These are phyloP conservation scores for Penicillium antarcticum DNA, from an alignment of 495 filamentous ascomycete genomes.

Conservation along the genomic window DNA sequence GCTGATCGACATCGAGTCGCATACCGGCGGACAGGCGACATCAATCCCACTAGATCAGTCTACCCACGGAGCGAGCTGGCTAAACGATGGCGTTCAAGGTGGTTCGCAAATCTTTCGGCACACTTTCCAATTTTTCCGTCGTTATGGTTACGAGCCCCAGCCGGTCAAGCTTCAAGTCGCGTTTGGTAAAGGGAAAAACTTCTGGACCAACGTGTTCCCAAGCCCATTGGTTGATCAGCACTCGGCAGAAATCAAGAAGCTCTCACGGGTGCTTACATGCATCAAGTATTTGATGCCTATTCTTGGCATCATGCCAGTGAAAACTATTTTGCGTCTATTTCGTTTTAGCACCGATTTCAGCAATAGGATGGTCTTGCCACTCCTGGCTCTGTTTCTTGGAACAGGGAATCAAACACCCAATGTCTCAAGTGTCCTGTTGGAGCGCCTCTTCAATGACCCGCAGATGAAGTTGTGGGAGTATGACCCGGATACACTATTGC, in stretches of 20 bases:
- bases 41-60: slow-evolving; percentile 69
- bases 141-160: slow-evolving; percentile 63
- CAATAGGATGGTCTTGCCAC: slow-evolving; percentile 67
- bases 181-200: slow-evolving; percentile 73
- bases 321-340: slow-evolving; percentile 64
- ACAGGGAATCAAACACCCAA: slow-evolving; percentile 78
- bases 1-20: slow-evolving; percentile 62
- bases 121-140: slow-evolving; percentile 73
- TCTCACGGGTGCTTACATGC: slow-evolving; percentile 61
- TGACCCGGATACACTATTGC: slow-evolving; percentile 62
- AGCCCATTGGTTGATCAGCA: slow-evolving; percentile 62
- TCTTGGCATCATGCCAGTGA: slow-evolving; percentile 72
- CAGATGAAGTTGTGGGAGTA: slow-evolving; percentile 77
- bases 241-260: slow-evolving; percentile 62
- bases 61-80: slow-evolving; percentile 67
- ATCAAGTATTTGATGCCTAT: slow-evolving; percentile 68
- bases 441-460: slow-evolving; percentile 70
- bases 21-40: slow-evolving; percentile 79
- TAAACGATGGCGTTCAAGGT: slow-evolving; percentile 84
- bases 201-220: slow-evolving; percentile 83
- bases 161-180: slow-evolving; percentile 75
- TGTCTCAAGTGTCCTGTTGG: slow-evolving; percentile 70
- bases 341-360: slow-evolving; percentile 71
- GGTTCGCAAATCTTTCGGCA: slow-evolving; percentile 78
- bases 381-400: slow-evolving; percentile 77